A percentile compares a stretch with the other conserved stretches of the same genome.
Conservation (phyloP, 2,329 filamentous ascomycete genomes). For the Didymella pinodella region DNA sequence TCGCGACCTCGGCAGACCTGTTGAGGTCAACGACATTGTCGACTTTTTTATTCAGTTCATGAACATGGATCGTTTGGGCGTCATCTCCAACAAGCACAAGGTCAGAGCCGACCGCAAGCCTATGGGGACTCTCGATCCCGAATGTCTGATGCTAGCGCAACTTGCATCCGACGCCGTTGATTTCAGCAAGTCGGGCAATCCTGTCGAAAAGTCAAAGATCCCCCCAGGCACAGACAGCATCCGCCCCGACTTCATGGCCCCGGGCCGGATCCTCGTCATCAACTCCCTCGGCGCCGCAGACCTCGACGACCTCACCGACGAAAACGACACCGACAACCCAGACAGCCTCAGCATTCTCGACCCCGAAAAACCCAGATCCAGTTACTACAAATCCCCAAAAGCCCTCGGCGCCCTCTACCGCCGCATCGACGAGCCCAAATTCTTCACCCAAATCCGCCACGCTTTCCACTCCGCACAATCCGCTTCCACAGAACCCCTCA, state of each 20-base stretch:
- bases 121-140: constrained; percentile 36
- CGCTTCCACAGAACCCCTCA: too few relatives aligned
- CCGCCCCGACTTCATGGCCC: constrained; percentile 64
- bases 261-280: constrained; percentile 52
- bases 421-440: constrained; percentile 73
- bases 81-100: constrained; percentile 53
- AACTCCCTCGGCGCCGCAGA: constrained; percentile 40
- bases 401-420: constrained; percentile 75
- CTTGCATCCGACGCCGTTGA: constrained; percentile 49
- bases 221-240: constrained; percentile 30
- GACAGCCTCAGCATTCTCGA: constrained; percentile 49
- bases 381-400: constrained; percentile 73
- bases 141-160: constrained; percentile 51
- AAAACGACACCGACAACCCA: constrained; percentile 48
- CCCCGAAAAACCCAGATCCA: constrained; percentile 51
- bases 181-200: constrained; percentile 42
- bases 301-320: constrained; percentile 33
- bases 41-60: constrained; percentile 74
- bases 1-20: constrained; percentile 66
- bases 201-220: constrained; percentile 15
- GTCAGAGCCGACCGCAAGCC: constrained; percentile 51
- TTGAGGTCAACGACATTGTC: constrained; percentile 72
- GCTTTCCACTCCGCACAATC: constrained; percentile 19
- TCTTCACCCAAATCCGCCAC: constrained; percentile 55
- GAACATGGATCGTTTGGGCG: constrained; percentile 55